Conservation (phyloP, 108 stramenopile genomes). For the Nitzschia sp. region DNA sequence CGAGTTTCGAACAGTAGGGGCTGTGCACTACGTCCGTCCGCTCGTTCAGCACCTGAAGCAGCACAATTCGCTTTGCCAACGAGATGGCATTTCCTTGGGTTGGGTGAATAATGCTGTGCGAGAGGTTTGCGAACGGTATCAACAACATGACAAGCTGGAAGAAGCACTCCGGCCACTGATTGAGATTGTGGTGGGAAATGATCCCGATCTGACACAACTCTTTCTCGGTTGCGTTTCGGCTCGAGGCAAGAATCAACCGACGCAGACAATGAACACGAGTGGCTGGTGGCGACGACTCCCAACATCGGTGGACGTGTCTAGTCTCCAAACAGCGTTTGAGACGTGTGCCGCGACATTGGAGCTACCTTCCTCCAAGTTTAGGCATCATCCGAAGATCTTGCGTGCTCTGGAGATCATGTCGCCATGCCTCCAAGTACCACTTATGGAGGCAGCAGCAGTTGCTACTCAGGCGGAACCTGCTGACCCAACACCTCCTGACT, state of each 20-base stretch:
- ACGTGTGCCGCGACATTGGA: background rate
- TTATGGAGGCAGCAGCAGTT: too few species aligned
- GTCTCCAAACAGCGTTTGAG: slow-evolving; percentile 14
- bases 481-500: too few species aligned
- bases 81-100: slow-evolving; percentile 16
- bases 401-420: slow-evolving; percentile 15
- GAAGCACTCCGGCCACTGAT: background rate
- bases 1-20: slow-evolving; percentile 44
- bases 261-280: background rate
- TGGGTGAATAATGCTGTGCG: slow-evolving; percentile 10
- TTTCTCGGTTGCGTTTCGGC: background rate
- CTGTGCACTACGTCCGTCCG: slow-evolving; percentile 27
- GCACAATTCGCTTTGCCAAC: slow-evolving; percentile 13
- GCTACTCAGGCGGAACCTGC: too few species aligned
- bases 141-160: background rate
- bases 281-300: slow-evolving; percentile 25
- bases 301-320: slow-evolving; percentile 3
- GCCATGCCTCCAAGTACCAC: slow-evolving; percentile 17
- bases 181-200: slow-evolving; percentile 9
- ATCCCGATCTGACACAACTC: background rate
- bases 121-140: background rate
- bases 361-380: background rate
- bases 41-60: background rate
- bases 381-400: slow-evolving; percentile 13
- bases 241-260: background rate